Percentiles rank a stretch among this genome's conserved stretches.
Conservation (phyloP, 805 yeast species). For the Starmerella sirachaensis region DNA sequence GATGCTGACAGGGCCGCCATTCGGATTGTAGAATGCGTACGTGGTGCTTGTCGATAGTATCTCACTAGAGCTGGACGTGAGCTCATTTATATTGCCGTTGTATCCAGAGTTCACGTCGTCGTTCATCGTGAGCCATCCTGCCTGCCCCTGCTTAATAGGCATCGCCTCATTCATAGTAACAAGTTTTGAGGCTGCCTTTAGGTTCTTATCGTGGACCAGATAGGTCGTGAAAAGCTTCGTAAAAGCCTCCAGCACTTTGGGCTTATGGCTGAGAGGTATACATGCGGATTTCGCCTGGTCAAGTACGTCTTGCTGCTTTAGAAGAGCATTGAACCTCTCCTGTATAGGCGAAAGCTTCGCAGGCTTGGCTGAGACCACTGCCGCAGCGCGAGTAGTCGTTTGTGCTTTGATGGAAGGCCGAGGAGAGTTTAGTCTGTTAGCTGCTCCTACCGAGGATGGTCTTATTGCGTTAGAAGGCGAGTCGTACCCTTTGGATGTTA, state of each 20-base stretch:
- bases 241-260: slow-evolving; percentile 3
- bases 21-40: no score
- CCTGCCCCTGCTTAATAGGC: slow-evolving; percentile 1
- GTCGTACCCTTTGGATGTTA: background rate
- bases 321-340: slow-evolving; percentile 3
- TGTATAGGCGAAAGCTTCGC: slow-evolving; percentile 1
- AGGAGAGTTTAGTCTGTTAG: no score
- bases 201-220: slow-evolving; percentile 3
- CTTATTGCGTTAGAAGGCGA: no score
- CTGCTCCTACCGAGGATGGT: no score
- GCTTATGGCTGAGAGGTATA: slow-evolving; percentile 10
- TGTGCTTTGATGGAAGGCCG: no score
- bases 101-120: slow-evolving; percentile 13
- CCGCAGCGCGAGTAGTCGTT: no score
- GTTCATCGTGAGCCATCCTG: slow-evolving; percentile 16
- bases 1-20: no score
- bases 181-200: slow-evolving; percentile 7
- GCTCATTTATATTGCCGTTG: slow-evolving; percentile 5
- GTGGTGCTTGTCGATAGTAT: background rate
- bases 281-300: slow-evolving; percentile 4
- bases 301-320: slow-evolving; percentile 8
- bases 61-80: background rate
- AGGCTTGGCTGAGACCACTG: no score
- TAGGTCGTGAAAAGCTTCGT: slow-evolving; percentile 2
- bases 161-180: no score